phyloP scores from a whole-genome alignment of 495 filamentous ascomycete species.

The Tetracladium setigerum region DNA sequence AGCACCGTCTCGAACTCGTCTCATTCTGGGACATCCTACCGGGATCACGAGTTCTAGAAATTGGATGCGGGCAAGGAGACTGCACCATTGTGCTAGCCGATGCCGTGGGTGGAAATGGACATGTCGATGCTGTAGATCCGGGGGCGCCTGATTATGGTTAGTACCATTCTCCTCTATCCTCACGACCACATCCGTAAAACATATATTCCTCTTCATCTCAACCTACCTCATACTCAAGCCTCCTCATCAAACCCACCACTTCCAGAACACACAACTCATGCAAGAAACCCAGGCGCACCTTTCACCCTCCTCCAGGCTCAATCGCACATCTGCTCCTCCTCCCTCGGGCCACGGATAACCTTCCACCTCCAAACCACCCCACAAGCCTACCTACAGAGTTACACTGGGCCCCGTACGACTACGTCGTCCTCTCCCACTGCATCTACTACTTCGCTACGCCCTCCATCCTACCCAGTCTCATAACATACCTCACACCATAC shows the following conservation, averaged over 20 bases:
- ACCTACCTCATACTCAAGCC: constrained; percentile 11
- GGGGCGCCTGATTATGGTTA: constrained; percentile 37
- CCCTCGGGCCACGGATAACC: constrained; percentile 31
- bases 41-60: constrained; percentile 38
- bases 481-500: constrained; percentile 19
- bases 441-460: constrained; percentile 43
- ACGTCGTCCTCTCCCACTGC: constrained; percentile 38
- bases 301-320: constrained; percentile 32
- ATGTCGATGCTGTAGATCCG: constrained; percentile 42
- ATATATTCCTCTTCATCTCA: background rate
- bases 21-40: constrained; percentile 29
- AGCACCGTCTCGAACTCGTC: constrained; percentile 35
- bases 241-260: constrained; percentile 4
- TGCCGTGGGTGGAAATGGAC: constrained; percentile 32
- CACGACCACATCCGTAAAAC: constrained; percentile 23
- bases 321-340: constrained; percentile 24
- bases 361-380: constrained; percentile 28
- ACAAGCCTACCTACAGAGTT: constrained; percentile 20
- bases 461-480: constrained; percentile 17
- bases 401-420: constrained; percentile 28
- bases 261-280: constrained; percentile 7
- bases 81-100: constrained; percentile 38
- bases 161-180: constrained; percentile 26
- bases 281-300: constrained; percentile 24
- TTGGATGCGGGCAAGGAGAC: constrained; percentile 50